Percentiles rank a stretch among this genome's conserved stretches.
These are phyloP conservation scores for Diaporthe ampelina DNA, from an alignment of 2,329 filamentous ascomycete genomes.

Conservation along the genomic window DNA sequence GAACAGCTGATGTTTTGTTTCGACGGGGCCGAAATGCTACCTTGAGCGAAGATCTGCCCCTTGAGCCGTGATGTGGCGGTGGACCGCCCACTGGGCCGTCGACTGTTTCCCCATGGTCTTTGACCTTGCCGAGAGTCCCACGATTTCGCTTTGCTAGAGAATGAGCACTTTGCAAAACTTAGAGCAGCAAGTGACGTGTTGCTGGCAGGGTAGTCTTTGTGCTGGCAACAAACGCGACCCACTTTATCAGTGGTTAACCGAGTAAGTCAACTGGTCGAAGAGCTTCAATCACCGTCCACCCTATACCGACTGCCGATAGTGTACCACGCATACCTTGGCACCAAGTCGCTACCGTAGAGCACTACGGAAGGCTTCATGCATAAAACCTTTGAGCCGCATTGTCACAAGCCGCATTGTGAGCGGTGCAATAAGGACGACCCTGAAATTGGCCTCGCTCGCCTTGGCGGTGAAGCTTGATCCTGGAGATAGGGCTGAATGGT, in stretches of 20 bases:
- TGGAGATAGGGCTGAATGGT: slow-evolving; percentile 14
- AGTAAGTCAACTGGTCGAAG: not conserved
- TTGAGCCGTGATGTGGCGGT: not conserved
- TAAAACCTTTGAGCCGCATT: not conserved
- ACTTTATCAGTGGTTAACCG: not conserved
- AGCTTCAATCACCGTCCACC: not conserved
- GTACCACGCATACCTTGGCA: not conserved
- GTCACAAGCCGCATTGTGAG: not conserved
- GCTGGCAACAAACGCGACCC: not conserved
- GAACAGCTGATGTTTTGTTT: slow-evolving; percentile 39
- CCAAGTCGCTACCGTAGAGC: not conserved
- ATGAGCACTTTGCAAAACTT: not conserved
- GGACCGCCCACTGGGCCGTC: slow-evolving; percentile 1
- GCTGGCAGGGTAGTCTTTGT: not conserved
- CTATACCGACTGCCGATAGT: not conserved
- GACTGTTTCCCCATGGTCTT: slow-evolving; percentile 20
- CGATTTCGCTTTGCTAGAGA: slow-evolving; percentile 20
- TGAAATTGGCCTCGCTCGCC: not conserved
- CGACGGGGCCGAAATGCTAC: slow-evolving; percentile 29
- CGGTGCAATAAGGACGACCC: not conserved
- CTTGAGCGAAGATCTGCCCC: not conserved
- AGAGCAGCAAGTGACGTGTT: not conserved
- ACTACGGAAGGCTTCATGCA: not conserved
- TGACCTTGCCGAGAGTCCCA: not conserved
- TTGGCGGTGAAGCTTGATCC: not conserved